Percentiles rank a stretch among this genome's conserved stretches.
Evolutionary conservation across 179 eudicot genomes (phyloP).

Genomic region (Drosera spatulata): DNA sequence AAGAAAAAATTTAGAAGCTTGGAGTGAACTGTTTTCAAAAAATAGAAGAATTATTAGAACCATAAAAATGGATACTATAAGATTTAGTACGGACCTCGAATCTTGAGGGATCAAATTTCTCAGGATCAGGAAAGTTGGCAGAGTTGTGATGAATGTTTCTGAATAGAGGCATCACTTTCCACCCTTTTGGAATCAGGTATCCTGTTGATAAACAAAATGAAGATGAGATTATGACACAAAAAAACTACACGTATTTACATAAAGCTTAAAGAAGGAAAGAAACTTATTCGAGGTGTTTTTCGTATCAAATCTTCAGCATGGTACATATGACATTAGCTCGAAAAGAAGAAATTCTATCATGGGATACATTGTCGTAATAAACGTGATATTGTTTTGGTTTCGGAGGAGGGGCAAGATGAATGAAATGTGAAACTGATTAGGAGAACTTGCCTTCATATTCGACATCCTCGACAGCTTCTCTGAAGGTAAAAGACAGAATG

Average conservation of each 20-base stretch:
- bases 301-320: too few species aligned
- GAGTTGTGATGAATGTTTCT: conserved; percentile 72
- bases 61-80: conserved; percentile 8
- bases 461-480: conserved; percentile 83
- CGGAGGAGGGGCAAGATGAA: too few species aligned
- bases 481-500: conserved; percentile 81
- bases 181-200: conserved; percentile 73
- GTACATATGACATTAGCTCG: too few species aligned
- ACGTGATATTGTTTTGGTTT: too few species aligned
- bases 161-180: conserved; percentile 90
- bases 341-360: too few species aligned
- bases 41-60: not conserved
- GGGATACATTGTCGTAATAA: too few species aligned
- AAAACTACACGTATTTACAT: too few species aligned
- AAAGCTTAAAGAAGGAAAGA: too few species aligned
- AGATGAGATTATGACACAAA: too few species aligned
- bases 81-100: conserved; percentile 48
- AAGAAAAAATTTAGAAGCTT: not conserved
- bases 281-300: too few species aligned
- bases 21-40: not conserved
- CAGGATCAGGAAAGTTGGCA: conserved; percentile 65
- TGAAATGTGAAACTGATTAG: too few species aligned
- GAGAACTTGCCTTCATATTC: conserved; percentile 45
- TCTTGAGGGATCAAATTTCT: conserved; percentile 82
- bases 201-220: too few species aligned